Base-by-base conservation (phyloP, 257 asterid genomes). In the Capsicum pubescens region DNA sequence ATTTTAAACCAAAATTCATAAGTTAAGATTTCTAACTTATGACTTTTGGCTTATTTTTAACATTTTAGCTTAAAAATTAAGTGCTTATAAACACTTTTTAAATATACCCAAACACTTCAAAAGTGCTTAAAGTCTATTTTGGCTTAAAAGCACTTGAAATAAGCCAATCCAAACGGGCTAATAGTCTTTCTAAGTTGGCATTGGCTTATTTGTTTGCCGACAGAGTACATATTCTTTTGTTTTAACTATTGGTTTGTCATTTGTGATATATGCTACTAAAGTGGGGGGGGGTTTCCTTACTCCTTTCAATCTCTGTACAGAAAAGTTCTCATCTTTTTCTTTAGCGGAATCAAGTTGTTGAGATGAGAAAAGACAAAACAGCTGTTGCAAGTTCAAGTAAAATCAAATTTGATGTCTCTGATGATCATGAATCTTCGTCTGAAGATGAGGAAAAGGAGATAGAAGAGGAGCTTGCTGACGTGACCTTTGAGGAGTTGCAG, bases 401-500 rank as follows among this genome's bases (percentile, higher is more conserved):
- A 89, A 91, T 92, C 76, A 84, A 36, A 84, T 91, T 93, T 12
- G 90, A 88, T 3, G 95, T 91, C 66, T 83, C 87, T 9, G 83
- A 84, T 55, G 89, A 87, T 39, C 36, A 83, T 39, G 86, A 86
- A 79, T 85, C 90, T 71, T 87, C 93, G 6, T 91, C 96, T 13
- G 94, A 88, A 9, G 94, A 89, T 3, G 98, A 64, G 84, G 97
- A 93, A 86, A 88, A 74, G 35, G 95, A 90, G 61, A 89, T 96
- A 57, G 89, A 92, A 90, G 86, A 85, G 55, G 97, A 93, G 86
- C 92, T 97, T 52, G 98, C 93, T 9, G 94, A 96, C 11, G 98
- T 92, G 69, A 97, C 99, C 48, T 97, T 95, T 78, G 99, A 90
- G 89, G 99, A 97, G 90, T 88, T 92, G 87, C 97, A 89, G 88